Evolutionary conservation across 768 basidiomycete genomes (phyloP), one percentile per base, ranked within the genome.

Genomic region (Mycena chlorophos): DNA sequence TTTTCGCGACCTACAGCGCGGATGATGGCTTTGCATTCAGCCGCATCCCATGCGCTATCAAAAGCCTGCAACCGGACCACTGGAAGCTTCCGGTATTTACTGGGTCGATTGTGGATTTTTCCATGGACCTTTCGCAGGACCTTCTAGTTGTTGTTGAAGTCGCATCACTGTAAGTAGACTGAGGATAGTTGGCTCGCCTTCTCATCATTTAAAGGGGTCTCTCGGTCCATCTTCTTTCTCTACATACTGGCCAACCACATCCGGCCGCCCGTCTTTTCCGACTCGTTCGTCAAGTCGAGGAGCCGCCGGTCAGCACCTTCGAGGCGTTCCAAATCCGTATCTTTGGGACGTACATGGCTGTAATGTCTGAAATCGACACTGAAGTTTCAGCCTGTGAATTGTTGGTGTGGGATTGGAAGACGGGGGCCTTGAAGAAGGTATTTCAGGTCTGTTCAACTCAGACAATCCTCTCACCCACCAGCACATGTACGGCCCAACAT

Each of bases 401-500:
- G 2, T 43, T 67, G n/a, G 50, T 75, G 20, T 74, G 68, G 71
- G 62, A 74, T 34, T 74, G 73, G 74, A 65, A 62, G 49, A 70
- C 54, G 30, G 71, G 71, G 17, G 42, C 40, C 3, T 50, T 62
- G 14, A 53, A 69, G 58, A 58, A 69, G 19, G 73, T 74, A 39
- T n/a, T 57, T 66, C 30, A 42, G 5, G 19, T n/a, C 19, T 19
- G 29, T 38, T 47, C 1, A 20, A 22, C 17, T 20, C 49, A 25
- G 10, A 4, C 20, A 23, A 49, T 23, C 37, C 27, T 54, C 10
- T 27, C 19, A 25, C 29, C 5, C 2, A 23, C 6, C 20, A 73
- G 72, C 40, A 51, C 23, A 49, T 74, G 8, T 43, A 37, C 31
- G 49, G 29, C 23, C 28, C 55, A n/a, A 55, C 57, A 17, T 56